A percentile compares a stretch with the other conserved stretches of the same genome.
Conservation (phyloP, 495 filamentous ascomycete genomes). For the Xylaria intraflava region DNA sequence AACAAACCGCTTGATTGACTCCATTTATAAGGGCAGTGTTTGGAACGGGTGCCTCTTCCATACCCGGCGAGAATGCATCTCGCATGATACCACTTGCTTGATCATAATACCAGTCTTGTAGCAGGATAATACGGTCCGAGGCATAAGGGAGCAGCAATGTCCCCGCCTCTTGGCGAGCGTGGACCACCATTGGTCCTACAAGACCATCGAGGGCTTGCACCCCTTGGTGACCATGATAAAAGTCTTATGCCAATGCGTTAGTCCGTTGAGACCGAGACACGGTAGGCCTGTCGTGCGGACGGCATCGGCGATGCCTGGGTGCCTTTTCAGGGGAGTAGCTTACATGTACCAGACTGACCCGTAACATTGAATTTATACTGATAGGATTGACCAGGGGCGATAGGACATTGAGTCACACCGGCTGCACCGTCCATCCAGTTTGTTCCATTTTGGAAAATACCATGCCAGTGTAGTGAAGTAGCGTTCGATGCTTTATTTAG, state of each 20-base stretch:
- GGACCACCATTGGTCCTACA: slow-evolving; percentile 51
- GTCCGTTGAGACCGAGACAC: slow-evolving; percentile 11
- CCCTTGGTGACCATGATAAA: slow-evolving; percentile 37
- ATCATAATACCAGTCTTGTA: slow-evolving; percentile 56
- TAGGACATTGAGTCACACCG: slow-evolving; percentile 61
- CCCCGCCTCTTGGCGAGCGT: slow-evolving; percentile 39
- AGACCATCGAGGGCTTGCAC: slow-evolving; percentile 46
- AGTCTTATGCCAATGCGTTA: slow-evolving; percentile 25
- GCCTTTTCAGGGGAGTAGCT: background rate
- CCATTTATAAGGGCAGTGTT: slow-evolving; percentile 64
- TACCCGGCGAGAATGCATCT: slow-evolving; percentile 45
- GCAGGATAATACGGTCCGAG: slow-evolving; percentile 48
- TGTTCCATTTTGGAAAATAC: slow-evolving; percentile 56
- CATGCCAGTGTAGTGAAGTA: slow-evolving; percentile 59
- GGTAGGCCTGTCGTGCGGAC: background rate
- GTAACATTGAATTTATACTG: slow-evolving; percentile 39
- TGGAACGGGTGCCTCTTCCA: slow-evolving; percentile 53
- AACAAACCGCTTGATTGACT: slow-evolving; percentile 42
- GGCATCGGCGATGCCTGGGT: background rate
- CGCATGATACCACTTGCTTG: slow-evolving; percentile 41
- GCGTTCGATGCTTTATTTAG: slow-evolving; percentile 39
- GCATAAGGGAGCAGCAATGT: slow-evolving; percentile 36
- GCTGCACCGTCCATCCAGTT: slow-evolving; percentile 57
- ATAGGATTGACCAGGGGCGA: slow-evolving; percentile 47
- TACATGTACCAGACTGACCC: slow-evolving; percentile 43